These are phyloP conservation scores for Eucalyptus victrix DNA, from an alignment of 345 rosid species.

Conservation along the genomic window DNA sequence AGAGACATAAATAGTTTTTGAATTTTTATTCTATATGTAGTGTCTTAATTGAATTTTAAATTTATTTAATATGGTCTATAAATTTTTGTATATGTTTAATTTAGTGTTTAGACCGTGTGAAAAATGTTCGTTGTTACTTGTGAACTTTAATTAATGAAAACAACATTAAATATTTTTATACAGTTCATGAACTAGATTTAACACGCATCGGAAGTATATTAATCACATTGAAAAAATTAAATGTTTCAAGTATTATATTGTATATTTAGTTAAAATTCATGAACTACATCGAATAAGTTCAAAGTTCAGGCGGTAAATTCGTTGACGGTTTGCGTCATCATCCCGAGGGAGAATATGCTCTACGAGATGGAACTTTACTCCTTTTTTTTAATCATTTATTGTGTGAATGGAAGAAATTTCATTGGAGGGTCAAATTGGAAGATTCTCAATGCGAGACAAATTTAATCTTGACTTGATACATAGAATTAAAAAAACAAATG, in stretches of 20 bases:
- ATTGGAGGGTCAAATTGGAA: too few species aligned
- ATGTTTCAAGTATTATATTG: too few species aligned
- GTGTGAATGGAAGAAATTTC: neutral
- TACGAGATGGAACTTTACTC: neutral
- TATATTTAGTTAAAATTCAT: too few species aligned
- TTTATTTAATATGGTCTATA: rapidly evolving
- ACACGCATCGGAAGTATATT: rapidly evolving
- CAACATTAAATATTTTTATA: rapidly evolving
- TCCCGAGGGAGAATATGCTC: neutral
- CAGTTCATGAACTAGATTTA: too few species aligned
- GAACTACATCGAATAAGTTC: rapidly evolving
- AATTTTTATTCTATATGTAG: too few species aligned
- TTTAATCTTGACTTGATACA: neutral
- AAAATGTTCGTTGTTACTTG: too few species aligned
- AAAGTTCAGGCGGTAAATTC: rapidly evolving
- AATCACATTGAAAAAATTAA: neutral
- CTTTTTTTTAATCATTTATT: too few species aligned
- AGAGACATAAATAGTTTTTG: too few species aligned
- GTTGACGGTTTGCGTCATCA: rapidly evolving
- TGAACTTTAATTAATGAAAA: too few species aligned
- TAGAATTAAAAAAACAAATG: neutral
- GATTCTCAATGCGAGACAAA: neutral
- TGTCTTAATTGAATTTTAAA: too few species aligned
- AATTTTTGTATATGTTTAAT: too few species aligned
- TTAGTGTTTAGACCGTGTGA: rapidly evolving